Conservation (phyloP, 345 rosid genomes). For the Aegle marmelos region DNA sequence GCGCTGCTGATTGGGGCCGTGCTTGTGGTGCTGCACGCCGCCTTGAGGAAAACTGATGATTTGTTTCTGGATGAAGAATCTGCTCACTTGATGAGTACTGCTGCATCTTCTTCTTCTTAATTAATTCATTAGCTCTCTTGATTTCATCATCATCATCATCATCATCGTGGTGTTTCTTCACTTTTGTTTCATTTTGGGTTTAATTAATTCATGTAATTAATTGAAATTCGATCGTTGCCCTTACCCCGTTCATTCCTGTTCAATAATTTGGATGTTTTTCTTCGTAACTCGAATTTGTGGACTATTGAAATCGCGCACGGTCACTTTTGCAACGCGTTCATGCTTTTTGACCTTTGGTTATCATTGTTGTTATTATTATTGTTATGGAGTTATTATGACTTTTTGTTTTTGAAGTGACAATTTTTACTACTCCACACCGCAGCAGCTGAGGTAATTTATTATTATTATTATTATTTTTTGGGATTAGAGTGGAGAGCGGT, state of each 20-base stretch:
- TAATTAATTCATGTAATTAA: not conserved
- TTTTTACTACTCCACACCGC: no score
- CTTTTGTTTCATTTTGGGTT: not conserved
- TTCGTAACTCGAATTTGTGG: no score
- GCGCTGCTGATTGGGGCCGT: conserved; percentile 53
- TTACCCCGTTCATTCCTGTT: not conserved
- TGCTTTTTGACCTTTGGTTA: no score
- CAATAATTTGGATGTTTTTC: not conserved
- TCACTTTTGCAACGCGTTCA: no score
- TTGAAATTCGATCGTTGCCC: not conserved
- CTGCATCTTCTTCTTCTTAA: conserved; percentile 24
- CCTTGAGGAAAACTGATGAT: conserved; percentile 60
- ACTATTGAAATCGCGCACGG: no score
- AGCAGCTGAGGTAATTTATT: no score
- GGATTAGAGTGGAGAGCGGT: no score
- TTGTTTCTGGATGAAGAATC: conserved; percentile 60
- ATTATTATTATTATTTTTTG: no score
- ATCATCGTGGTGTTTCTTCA: not conserved
- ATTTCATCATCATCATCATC: not conserved
- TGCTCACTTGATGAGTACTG: conserved; percentile 32
- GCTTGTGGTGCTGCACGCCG: conserved; percentile 56
- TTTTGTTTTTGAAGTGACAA: no score
- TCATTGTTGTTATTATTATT: no score
- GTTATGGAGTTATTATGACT: no score
- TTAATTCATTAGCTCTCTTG: conserved; percentile 5